A percentile compares a stretch with the other conserved stretches of the same genome.
Conservation (phyloP, 1,284 basidiomycete species). For the Xerocomus nothofagi region DNA sequence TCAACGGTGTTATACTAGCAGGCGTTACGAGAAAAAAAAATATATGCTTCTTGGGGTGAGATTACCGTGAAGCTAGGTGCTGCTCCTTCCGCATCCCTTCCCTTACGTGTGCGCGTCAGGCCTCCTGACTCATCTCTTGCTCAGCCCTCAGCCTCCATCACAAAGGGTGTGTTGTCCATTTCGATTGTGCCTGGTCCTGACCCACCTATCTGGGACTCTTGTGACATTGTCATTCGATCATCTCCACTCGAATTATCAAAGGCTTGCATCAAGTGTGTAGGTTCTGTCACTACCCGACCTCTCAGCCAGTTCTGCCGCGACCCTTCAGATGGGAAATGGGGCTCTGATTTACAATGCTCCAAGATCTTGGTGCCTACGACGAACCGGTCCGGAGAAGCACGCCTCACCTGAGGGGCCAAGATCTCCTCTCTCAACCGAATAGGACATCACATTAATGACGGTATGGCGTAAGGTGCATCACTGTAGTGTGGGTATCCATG, state of each 20-base stretch:
- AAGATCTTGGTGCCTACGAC: background rate
- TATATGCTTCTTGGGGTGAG: constrained; percentile 5
- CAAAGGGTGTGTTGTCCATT: constrained; percentile 5
- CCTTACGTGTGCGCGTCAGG: constrained; percentile 22
- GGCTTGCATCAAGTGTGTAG: too few species aligned
- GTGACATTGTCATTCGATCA: background rate
- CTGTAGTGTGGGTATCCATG: constrained; percentile 3
- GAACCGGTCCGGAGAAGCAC: constrained; percentile 15
- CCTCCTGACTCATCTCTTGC: constrained; percentile 10
- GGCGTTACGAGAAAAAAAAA: constrained; percentile 8
- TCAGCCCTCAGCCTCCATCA: constrained; percentile 22
- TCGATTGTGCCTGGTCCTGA: constrained; percentile 17
- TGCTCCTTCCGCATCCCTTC: background rate
- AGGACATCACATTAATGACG: constrained; percentile 15
- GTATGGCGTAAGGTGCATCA: constrained; percentile 4
- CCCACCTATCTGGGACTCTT: background rate
- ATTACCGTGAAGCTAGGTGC: background rate
- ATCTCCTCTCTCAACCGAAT: constrained; percentile 1
- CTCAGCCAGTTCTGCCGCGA: constrained; percentile 11
- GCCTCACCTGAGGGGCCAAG: background rate
- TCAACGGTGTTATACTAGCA: background rate
- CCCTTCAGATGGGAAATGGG: constrained; percentile 25
- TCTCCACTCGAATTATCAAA: background rate
- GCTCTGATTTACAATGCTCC: background rate
- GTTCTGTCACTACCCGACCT: background rate